phyloP scores from a whole-genome alignment of 2,329 filamentous ascomycete species.

The Pyricularia pennisetigena region DNA sequence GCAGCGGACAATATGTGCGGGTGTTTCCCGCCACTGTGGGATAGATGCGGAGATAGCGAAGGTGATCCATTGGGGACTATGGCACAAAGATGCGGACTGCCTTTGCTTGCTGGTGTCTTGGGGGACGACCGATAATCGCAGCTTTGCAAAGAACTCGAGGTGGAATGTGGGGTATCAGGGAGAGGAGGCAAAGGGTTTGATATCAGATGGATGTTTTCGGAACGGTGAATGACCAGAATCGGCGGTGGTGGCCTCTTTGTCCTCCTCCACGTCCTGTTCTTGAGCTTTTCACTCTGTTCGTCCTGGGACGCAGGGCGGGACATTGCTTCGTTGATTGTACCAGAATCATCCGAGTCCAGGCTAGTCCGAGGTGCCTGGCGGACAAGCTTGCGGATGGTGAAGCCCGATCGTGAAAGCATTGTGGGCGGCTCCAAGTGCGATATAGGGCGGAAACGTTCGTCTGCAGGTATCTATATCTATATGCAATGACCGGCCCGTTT shows the following conservation, averaged over 20 bases:
- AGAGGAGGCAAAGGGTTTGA: constrained; percentile 24
- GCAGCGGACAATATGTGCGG: not conserved
- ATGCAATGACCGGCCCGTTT: not conserved
- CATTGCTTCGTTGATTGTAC: not conserved
- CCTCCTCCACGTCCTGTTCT: constrained; percentile 12
- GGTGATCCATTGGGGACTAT: constrained; percentile 1
- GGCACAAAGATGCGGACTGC: constrained; percentile 12
- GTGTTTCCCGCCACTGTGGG: not conserved
- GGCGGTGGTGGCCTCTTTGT: constrained; percentile 18
- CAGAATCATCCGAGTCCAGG: constrained; percentile 9
- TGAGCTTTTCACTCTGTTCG: constrained; percentile 7
- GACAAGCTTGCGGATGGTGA: constrained; percentile 34
- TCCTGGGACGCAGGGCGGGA: not conserved
- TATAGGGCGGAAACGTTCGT: not conserved
- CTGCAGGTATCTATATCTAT: not conserved
- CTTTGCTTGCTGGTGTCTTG: constrained; percentile 6
- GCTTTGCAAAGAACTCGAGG: constrained; percentile 35
- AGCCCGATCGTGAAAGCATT: constrained; percentile 29
- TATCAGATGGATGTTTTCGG: constrained; percentile 28
- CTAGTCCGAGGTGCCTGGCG: constrained; percentile 17
- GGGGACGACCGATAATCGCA: constrained; percentile 21
- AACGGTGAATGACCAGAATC: constrained; percentile 26
- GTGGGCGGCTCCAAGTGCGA: constrained; percentile 10
- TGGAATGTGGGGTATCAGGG: constrained; percentile 25
- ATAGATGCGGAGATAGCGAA: not conserved